Evolutionary conservation across 345 rosid species (phyloP).

Genomic region (Combretum micranthum): DNA sequence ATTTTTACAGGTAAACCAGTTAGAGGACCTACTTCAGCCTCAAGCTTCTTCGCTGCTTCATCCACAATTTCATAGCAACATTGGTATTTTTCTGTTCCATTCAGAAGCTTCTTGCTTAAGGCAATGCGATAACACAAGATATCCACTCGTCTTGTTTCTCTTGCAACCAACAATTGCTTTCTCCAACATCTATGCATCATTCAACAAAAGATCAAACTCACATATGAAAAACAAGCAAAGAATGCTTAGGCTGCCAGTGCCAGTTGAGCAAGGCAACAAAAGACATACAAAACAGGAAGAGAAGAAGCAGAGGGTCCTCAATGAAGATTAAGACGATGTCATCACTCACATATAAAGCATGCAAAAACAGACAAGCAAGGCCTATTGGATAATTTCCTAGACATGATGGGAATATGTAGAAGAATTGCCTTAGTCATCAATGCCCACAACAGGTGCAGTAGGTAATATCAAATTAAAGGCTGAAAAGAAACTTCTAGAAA

Average conservation of each 20-base stretch:
- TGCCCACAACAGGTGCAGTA: too few species aligned
- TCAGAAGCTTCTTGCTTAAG: conserved; percentile 66
- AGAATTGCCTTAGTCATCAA: too few species aligned
- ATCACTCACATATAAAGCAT: too few species aligned
- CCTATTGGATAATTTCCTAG: too few species aligned
- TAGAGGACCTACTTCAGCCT: conserved; percentile 79
- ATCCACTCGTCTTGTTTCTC: conserved; percentile 75
- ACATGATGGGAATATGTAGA: too few species aligned
- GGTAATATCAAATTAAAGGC: too few species aligned
- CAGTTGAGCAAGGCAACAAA: not conserved
- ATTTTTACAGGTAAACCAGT: conserved; percentile 76
- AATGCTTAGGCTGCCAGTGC: not conserved
- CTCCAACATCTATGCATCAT: conserved; percentile 66
- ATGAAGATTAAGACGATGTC: too few species aligned
- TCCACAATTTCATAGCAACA: conserved; percentile 48
- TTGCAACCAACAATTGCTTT: conserved; percentile 73
- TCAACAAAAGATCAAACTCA: not conserved
- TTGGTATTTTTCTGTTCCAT: conserved; percentile 46
- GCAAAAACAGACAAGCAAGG: too few species aligned
- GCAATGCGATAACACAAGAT: conserved; percentile 82
- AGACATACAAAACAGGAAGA: too few species aligned
- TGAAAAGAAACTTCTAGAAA: too few species aligned
- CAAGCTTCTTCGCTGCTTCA: conserved; percentile 71
- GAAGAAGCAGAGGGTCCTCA: too few species aligned
- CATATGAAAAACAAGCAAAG: too few species aligned